Conservation (phyloP, 805 yeast species). For the Suhomyces prunicola region DNA sequence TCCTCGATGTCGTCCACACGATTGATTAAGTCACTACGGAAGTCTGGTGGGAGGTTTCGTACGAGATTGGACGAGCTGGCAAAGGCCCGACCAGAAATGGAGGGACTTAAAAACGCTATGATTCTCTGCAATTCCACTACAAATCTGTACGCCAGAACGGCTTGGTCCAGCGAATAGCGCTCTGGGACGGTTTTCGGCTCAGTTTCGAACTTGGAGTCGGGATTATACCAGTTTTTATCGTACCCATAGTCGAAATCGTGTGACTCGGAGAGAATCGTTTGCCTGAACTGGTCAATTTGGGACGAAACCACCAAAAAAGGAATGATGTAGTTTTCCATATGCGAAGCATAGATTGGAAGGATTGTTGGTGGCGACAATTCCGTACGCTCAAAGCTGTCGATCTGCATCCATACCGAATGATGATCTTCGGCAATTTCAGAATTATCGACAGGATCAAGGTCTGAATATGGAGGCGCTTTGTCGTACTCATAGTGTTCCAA, state of each 20-base stretch:
- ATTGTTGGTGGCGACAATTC: conserved; percentile 14
- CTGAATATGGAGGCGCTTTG: not conserved
- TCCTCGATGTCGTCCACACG: conserved; percentile 18
- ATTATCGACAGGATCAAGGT: not conserved
- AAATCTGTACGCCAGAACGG: conserved; percentile 10
- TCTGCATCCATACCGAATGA: not conserved
- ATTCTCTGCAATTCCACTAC: conserved; percentile 22
- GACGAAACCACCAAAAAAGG: conserved; percentile 29
- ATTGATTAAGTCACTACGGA: conserved; percentile 15
- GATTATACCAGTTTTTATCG: conserved; percentile 17
- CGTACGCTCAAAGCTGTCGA: not conserved
- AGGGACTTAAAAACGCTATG: conserved; percentile 16
- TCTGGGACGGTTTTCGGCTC: conserved; percentile 6
- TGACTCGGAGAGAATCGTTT: conserved; percentile 8
- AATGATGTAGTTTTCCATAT: conserved; percentile 24
- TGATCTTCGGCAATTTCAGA: not conserved
- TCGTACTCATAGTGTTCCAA: not conserved
- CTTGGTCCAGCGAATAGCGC: conserved; percentile 1
- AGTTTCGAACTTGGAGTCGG: conserved; percentile 5
- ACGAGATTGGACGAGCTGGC: conserved; percentile 18
- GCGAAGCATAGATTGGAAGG: conserved; percentile 11
- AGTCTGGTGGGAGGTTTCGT: conserved; percentile 16
- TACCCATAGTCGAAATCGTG: conserved; percentile 14
- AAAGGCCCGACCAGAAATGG: conserved; percentile 18
- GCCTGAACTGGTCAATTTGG: conserved; percentile 19